Evolutionary conservation across 495 filamentous ascomycete genomes (phyloP), one percentile per base, ranked within the genome.

Genomic region (Talaromyces adpressus): DNA sequence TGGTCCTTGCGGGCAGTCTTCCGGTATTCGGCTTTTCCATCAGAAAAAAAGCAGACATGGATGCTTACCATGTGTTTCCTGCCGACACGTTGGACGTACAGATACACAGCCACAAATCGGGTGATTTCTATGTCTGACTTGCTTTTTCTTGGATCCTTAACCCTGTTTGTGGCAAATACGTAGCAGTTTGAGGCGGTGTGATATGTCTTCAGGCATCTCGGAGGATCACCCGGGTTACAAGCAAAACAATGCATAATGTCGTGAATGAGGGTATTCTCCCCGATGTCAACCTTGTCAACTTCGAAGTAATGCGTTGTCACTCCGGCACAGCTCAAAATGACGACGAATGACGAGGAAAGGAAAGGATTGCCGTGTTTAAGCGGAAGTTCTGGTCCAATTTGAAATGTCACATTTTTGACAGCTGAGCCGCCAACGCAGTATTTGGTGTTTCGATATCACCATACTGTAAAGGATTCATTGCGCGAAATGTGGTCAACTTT

Each of bases 41-140:
- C 14, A 49, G 11, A 20, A 20, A 3, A n/a, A 45, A 20, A 20
- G 18, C 45, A 49, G 45, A n/a, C n/a, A n/a, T n/a, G 45, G 45
- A 49, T 49, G 4, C 22, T 29, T 56, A 23, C 52, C 52, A 56
- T 56, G 52, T 56, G 52, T 56, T 56, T 56, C 52, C 52, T 56
- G 52, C 52, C 52, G 22, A 29, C 22, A 56, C 52, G 52, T 56
- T 56, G 52, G 12, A 53, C 49, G 7, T 53, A 14, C 27, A 25
- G 20, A 56, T 6, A 27, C 27, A 27, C 52, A 56, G 52, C 52
- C 52, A 56, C 52, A 29, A 56, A 29, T 27, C 52, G 22, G 52
- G 52, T 29, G 52, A 12, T 56, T 56, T 8, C 9, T 29, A 29
- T 25, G 4, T 29, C 12, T 6, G 11, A 56, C 5, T 22, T 56